A percentile compares a stretch with the other conserved stretches of the same genome.
Evolutionary conservation across 2,329 filamentous ascomycete genomes (phyloP).

Genomic region (Fusarium palustre): DNA sequence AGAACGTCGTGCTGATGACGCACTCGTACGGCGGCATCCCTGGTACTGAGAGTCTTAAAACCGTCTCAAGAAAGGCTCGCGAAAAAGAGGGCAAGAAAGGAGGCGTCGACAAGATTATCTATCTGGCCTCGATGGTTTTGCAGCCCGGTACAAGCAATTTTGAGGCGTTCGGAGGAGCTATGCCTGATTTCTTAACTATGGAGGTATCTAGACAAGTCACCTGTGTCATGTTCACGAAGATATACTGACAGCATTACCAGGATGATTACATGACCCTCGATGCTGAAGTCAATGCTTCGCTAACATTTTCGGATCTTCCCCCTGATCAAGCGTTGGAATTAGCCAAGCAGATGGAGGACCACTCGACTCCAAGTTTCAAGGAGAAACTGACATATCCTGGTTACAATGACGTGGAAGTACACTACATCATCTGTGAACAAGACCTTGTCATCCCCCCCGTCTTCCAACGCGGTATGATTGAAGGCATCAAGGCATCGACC

Average conservation of each 20-base stretch:
- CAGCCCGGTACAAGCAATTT: constrained; percentile 5
- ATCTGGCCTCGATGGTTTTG: constrained; percentile 17
- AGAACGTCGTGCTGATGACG: constrained; percentile 17
- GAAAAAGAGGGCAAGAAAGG: constrained; percentile 9
- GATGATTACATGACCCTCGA: constrained; percentile 27
- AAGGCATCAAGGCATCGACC: constrained; percentile 6
- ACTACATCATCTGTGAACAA: constrained; percentile 32
- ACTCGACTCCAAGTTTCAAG: constrained; percentile 30
- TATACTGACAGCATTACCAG: not conserved
- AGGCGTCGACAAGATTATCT: constrained; percentile 20
- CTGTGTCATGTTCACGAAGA: accelerated
- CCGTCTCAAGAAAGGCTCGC: constrained; percentile 12
- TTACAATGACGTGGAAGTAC: constrained; percentile 31
- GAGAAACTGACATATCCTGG: constrained; percentile 32
- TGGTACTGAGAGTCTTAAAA: constrained; percentile 12
- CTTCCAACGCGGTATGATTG: constrained; percentile 22
- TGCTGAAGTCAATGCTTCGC: not conserved
- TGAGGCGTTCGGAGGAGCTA: constrained; percentile 9
- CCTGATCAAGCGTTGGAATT: constrained; percentile 8
- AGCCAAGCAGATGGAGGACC: constrained; percentile 17
- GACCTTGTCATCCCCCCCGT: constrained; percentile 9
- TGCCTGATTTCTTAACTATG: constrained; percentile 6
- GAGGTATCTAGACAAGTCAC: not conserved
- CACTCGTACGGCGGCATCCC: constrained; percentile 34
- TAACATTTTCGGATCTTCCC: constrained; percentile 26